These are phyloP conservation scores for Zymoseptoria brevis DNA, from an alignment of 2,329 filamentous ascomycete genomes.

Conservation along the genomic window DNA sequence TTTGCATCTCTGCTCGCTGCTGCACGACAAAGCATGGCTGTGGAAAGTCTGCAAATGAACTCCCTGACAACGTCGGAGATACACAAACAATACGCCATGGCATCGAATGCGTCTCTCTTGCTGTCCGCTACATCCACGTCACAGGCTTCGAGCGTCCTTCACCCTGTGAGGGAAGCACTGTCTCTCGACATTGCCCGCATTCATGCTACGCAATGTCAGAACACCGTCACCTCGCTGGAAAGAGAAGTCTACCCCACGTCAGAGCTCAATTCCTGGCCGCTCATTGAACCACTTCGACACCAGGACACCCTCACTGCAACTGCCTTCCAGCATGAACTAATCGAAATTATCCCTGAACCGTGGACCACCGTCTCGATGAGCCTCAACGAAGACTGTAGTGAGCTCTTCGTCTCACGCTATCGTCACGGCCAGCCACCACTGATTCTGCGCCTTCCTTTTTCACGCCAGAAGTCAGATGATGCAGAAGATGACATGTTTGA, in stretches of 20 bases:
- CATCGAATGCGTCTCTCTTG: conserved; percentile 59
- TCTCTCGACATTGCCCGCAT: conserved; percentile 62
- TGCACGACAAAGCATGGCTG: conserved; percentile 15
- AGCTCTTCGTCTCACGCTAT: conserved; percentile 83
- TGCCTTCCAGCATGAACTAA: conserved; percentile 67
- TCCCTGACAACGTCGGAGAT: conserved; percentile 10
- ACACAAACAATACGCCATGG: conserved; percentile 49
- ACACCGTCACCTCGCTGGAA: conserved; percentile 47
- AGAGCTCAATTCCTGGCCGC: conserved; percentile 35
- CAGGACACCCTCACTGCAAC: conserved; percentile 22
- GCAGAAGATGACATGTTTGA: conserved; percentile 73
- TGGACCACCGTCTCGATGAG: conserved; percentile 87
- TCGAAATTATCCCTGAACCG: conserved; percentile 71
- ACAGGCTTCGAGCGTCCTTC: conserved; percentile 40
- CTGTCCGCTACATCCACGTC: conserved; percentile 50
- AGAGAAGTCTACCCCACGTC: conserved; percentile 34
- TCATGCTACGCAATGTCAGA: conserved; percentile 58
- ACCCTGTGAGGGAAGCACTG: conserved; percentile 36
- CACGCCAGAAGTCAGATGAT: conserved; percentile 72
- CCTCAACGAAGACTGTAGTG: conserved; percentile 70
- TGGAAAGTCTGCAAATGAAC: background rate
- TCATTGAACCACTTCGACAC: conserved; percentile 13
- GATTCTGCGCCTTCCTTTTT: conserved; percentile 75
- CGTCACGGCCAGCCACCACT: conserved; percentile 70
- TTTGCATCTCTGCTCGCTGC: conserved; percentile 9